Percentiles rank a stretch among this genome's conserved stretches.
phyloP scores from a whole-genome alignment of 495 filamentous ascomycete species.

The Neurospora tetraspora region DNA sequence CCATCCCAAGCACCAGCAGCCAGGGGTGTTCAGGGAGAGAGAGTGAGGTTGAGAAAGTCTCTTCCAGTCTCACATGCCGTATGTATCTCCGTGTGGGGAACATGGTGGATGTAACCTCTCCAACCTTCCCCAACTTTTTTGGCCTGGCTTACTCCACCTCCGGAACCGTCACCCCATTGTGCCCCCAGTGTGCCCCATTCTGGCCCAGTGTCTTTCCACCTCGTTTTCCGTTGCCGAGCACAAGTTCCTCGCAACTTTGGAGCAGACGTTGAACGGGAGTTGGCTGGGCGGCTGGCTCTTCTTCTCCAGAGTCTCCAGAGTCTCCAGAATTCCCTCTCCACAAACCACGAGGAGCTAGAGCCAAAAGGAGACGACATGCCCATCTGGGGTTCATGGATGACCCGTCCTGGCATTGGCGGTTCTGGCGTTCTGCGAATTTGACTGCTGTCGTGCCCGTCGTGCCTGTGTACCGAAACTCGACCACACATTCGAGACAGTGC shows the following conservation, averaged over 20 bases:
- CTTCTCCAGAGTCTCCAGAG: not conserved
- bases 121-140: slow-evolving; percentile 21
- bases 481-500: not conserved
- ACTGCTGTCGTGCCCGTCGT: not conserved
- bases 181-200: not conserved
- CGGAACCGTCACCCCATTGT: not conserved
- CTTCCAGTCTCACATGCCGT: not conserved
- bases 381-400: not conserved
- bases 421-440: not conserved
- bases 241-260: not conserved
- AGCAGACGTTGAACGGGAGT: not conserved
- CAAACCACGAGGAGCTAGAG: not conserved
- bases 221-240: not conserved
- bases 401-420: not conserved
- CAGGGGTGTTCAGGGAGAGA: not conserved
- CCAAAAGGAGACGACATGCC: not conserved
- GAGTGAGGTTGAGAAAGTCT: not conserved
- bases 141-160: not conserved
- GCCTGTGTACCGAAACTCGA: not conserved
- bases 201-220: not conserved
- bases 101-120: slow-evolving; percentile 6
- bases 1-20: not conserved
- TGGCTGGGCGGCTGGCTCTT: not conserved
- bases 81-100: not conserved
- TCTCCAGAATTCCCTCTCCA: not conserved